Evolutionary conservation across 192 early-diverging fungal species (phyloP).

Genomic region (Backusella liffmaniae): DNA sequence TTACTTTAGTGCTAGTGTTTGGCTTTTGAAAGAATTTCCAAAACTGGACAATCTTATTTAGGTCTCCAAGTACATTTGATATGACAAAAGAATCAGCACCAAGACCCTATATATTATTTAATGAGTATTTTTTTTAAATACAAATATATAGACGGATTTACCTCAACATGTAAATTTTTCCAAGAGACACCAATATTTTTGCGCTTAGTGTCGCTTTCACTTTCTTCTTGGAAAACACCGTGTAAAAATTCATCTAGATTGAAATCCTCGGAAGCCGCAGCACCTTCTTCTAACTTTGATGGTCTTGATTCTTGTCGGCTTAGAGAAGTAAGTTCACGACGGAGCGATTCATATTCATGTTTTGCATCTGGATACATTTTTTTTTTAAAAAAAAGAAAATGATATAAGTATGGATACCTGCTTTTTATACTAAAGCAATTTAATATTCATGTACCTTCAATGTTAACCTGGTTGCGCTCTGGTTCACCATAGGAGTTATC

Average conservation of each 20-base stretch:
- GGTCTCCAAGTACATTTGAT: constrained; percentile 13
- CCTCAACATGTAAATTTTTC: constrained; percentile 34
- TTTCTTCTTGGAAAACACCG: constrained; percentile 4
- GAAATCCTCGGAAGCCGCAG: constrained; percentile 16
- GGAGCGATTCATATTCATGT: constrained; percentile 24
- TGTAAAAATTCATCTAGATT: constrained; percentile 30
- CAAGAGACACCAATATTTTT: constrained; percentile 32
- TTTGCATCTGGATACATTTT: constrained; percentile 19
- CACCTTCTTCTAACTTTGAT: constrained; percentile 28
- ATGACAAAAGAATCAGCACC: constrained; percentile 32
- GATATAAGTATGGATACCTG: neutral
- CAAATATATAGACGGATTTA: neutral
- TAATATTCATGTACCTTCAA: neutral
- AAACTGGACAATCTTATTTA: neutral
- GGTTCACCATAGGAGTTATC: neutral
- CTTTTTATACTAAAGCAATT: neutral
- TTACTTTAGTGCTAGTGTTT: constrained; percentile 35
- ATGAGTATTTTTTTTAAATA: neutral
- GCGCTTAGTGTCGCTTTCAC: constrained; percentile 22
- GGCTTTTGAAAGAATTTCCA: neutral
- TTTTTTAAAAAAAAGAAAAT: neutral
- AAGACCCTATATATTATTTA: constrained; percentile 23
- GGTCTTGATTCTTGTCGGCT: constrained; percentile 20
- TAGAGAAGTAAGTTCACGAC: constrained; percentile 24
- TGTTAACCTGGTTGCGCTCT: neutral